These are phyloP conservation scores for Rhizophagus prolifer DNA, from an alignment of 192 early-diverging fungal species.

Conservation along the genomic window DNA sequence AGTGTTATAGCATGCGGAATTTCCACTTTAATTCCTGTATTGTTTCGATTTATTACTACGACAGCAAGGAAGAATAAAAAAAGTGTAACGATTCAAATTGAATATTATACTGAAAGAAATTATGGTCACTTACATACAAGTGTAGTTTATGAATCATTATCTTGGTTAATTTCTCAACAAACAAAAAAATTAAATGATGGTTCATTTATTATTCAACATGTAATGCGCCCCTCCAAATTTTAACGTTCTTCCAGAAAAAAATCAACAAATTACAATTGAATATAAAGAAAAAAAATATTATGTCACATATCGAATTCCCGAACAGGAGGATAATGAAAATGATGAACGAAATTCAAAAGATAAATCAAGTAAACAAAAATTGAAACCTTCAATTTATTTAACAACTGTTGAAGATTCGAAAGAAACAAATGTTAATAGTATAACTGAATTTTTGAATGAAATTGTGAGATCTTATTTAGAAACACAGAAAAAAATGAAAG, in stretches of 20 bases:
- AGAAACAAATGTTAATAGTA: slow-evolving; percentile 9
- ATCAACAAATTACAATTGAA: neutral
- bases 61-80: neutral
- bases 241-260: neutral
- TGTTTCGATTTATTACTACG: neutral
- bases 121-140: neutral
- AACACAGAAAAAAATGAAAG: neutral
- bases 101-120: neutral
- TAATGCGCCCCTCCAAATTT: neutral
- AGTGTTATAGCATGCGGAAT: neutral
- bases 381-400: slow-evolving; percentile 19
- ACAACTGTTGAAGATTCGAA: neutral
- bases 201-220: neutral
- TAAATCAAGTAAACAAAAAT: neutral
- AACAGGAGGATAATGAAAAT: neutral
- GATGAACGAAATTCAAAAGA: neutral
- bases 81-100: slow-evolving; percentile 6
- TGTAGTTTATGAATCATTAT: slow-evolving; percentile 3
- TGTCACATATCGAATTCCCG: neutral
- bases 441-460: slow-evolving; percentile 5
- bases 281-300: slow-evolving; percentile 8
- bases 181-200: slow-evolving; percentile 1
- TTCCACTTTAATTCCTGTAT: neutral
- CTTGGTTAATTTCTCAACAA: slow-evolving; percentile 28
- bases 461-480: slow-evolving; percentile 11